Conservation (phyloP, 2,329 filamentous ascomycete genomes). For the Tolypocladium album region DNA sequence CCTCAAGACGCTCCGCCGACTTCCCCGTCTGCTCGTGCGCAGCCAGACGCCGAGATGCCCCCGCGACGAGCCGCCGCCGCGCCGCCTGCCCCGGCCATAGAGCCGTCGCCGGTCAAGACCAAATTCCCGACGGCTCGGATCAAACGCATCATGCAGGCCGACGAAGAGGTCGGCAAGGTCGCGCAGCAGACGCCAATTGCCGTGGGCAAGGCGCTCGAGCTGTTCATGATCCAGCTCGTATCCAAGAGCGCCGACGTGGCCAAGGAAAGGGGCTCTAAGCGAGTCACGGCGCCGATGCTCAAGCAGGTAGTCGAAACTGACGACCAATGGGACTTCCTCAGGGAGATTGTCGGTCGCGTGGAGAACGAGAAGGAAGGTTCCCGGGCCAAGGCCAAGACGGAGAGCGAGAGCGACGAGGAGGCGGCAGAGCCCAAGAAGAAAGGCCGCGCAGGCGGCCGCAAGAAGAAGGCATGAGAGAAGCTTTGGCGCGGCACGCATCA, state of each 20-base stretch:
- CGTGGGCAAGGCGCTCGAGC: constrained; percentile 87
- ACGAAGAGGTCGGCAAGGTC: constrained; percentile 97
- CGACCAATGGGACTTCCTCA: constrained; percentile 88
- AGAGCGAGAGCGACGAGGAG: constrained; percentile 44
- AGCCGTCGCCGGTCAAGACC: constrained; percentile 69
- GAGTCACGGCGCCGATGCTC: constrained; percentile 81
- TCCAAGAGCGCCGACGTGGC: constrained; percentile 80
- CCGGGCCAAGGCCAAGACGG: constrained; percentile 32
- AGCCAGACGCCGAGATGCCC: constrained; percentile 20
- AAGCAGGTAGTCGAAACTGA: constrained; percentile 83
- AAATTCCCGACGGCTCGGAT: constrained; percentile 97
- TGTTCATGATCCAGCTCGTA: constrained; percentile 96
- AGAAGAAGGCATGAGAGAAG: constrained; percentile 28
- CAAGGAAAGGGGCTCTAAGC: constrained; percentile 71
- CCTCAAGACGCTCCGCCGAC: constrained; percentile 1
- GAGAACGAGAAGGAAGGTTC: constrained; percentile 43
- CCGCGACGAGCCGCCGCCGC: constrained; percentile 16
- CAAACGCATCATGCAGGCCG: constrained; percentile 98
- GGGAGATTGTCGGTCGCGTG: constrained; percentile 82
- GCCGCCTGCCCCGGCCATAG: constrained; percentile 31
- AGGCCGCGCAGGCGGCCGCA: constrained; percentile 35
- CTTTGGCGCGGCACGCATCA: constrained; percentile 5
- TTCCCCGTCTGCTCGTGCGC: background rate
- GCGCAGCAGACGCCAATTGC: constrained; percentile 95
- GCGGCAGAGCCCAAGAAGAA: constrained; percentile 35